These are phyloP conservation scores for Chaetomium fimeti DNA, from an alignment of 495 filamentous ascomycete species.

Conservation along the genomic window DNA sequence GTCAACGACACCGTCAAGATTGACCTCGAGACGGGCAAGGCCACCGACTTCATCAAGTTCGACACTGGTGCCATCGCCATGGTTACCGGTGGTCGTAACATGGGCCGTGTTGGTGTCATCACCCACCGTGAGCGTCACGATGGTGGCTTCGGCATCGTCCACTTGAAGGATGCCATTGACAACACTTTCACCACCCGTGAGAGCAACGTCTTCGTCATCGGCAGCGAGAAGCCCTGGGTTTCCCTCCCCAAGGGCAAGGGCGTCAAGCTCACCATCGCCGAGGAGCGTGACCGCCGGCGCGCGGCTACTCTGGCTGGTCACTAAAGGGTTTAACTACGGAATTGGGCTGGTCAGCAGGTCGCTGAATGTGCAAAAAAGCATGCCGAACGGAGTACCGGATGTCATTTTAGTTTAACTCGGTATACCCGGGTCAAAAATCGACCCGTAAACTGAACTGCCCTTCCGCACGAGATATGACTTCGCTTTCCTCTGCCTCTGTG, in stretches of 20 bases:
- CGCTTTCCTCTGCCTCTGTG: background rate
- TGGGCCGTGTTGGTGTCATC: conserved; percentile 99
- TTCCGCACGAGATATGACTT: conserved; percentile 27
- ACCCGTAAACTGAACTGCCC: conserved; percentile 30
- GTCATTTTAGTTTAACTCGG: conserved; percentile 33
- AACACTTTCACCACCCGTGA: conserved; percentile 99
- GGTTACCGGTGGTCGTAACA: conserved; percentile 98
- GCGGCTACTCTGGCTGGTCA: conserved; percentile 68
- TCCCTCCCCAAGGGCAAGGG: conserved; percentile 99
- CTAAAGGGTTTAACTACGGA: conserved; percentile 34
- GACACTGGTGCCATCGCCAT: conserved; percentile 97
- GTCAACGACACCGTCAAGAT: conserved; percentile 99
- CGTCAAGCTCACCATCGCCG: conserved; percentile 98
- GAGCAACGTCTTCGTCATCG: conserved; percentile 98
- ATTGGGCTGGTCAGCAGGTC: conserved; percentile 30
- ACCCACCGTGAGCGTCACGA: conserved; percentile 99
- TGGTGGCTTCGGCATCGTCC: conserved; percentile 98
- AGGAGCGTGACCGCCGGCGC: conserved; percentile 95
- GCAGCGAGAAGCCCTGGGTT: conserved; percentile 96
- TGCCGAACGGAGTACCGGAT: conserved; percentile 39
- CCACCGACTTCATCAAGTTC: conserved; percentile 92
- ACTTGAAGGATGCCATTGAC: conserved; percentile 99
- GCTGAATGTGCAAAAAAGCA: conserved; percentile 36
- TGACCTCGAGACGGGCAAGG: conserved; percentile 93
- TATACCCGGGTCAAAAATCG: conserved; percentile 29